Base-by-base conservation (phyloP, 208 protist species). In the Crithidia mellificae region DNA sequence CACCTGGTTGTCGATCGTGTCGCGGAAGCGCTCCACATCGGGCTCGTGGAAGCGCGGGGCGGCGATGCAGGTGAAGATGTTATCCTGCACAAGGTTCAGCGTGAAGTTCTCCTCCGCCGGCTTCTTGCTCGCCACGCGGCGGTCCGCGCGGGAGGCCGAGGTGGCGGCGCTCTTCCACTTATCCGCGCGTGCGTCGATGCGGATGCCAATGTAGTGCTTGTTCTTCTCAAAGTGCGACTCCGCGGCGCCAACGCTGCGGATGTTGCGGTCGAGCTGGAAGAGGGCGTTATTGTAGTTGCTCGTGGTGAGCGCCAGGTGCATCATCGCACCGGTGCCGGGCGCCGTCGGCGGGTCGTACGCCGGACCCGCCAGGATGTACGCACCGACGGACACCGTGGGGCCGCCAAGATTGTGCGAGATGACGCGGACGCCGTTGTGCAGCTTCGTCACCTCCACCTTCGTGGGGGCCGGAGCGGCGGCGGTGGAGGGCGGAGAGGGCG, bases 1-100 rank as follows among this genome's bases (percentile, higher is more conserved):
- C 12, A 92, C 72, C 70, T 91, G 84, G 67, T 93, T 92, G 74
- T 95, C 90, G 25, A 92, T 85, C 8, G 87, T 92, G 72, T 93
- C 86, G 44, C 87, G 81, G 76, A 92, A 94, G 49, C 84, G 80
- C 74, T 96, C 87, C 75, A 92, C 78, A 54, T 92, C 88, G 7
- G 80, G 61, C 63, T 93, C 85, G 66, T 88, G 83, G 68, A 96
- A 93, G 29, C 85, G 79, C 27, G 91, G 91, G 24, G 86, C 83
- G 27, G 88, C 69, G 63, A 93, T 72, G 63, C 83, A 82, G 55
- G 81, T 92, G 65, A 92, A 93, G 54, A 94, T 88, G 63, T 84
- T 92, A 65, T 91, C 85, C 62, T 91, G 86, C 47, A 92, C 75
- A 0, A 94, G 77, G 59, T 84, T 91, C 51, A 91, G 44, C 20